Percentiles rank a stretch among this genome's conserved stretches.
Evolutionary conservation across 805 yeast species (phyloP).

Genomic region (Torulaspora franciscae): DNA sequence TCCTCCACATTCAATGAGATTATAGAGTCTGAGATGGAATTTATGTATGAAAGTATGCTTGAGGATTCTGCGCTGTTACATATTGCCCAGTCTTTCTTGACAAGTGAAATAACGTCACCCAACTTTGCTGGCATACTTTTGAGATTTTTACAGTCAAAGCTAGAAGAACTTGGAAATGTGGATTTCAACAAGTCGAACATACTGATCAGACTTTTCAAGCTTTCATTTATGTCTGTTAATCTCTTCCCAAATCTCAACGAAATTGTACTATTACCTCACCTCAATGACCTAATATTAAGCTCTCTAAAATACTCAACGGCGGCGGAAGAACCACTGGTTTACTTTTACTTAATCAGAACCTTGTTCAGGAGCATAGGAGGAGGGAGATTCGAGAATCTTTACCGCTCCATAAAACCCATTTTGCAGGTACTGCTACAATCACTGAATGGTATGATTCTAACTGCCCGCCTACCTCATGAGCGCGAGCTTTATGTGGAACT

Average conservation of each 20-base stretch:
- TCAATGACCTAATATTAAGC: conserved; percentile 74
- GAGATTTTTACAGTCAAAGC: conserved; percentile 64
- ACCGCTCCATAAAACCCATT: conserved; percentile 88
- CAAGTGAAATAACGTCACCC: conserved; percentile 91
- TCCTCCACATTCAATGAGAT: conserved; percentile 94
- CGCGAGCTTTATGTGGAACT: conserved; percentile 91
- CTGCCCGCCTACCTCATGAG: conserved; percentile 84
- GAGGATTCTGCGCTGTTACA: conserved; percentile 82
- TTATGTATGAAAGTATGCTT: conserved; percentile 71
- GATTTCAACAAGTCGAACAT: conserved; percentile 75
- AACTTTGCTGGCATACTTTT: conserved; percentile 83
- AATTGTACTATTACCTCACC: conserved; percentile 79
- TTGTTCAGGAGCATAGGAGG: conserved; percentile 94
- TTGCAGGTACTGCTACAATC: conserved; percentile 82
- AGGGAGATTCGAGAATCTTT: conserved; percentile 88
- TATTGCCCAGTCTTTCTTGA: conserved; percentile 88
- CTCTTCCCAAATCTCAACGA: conserved; percentile 86
- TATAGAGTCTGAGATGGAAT: conserved; percentile 72
- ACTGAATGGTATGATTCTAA: conserved; percentile 72
- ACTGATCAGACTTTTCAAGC: conserved; percentile 77
- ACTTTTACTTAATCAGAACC: conserved; percentile 81
- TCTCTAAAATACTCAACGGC: conserved; percentile 74
- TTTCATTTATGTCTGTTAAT: conserved; percentile 94
- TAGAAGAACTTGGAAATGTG: conserved; percentile 75
- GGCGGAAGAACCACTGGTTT: conserved; percentile 86